Percentiles rank a stretch among this genome's conserved stretches.
Conservation (phyloP, 192 early-diverging fungal species). For the Backusella australiensis region DNA sequence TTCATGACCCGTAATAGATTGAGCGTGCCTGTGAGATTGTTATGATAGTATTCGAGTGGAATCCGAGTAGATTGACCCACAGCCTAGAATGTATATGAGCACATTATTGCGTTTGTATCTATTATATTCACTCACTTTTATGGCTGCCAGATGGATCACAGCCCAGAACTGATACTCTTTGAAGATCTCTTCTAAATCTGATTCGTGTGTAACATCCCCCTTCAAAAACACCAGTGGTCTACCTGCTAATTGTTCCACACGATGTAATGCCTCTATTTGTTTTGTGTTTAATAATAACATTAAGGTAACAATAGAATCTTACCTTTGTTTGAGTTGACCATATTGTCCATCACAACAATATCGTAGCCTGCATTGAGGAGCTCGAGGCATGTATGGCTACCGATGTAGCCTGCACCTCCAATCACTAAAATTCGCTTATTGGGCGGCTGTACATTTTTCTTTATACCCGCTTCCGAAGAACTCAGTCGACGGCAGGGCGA, state of each 20-base stretch:
- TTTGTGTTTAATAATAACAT: background rate
- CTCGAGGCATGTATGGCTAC: constrained; percentile 90
- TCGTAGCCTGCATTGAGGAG: constrained; percentile 72
- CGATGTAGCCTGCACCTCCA: constrained; percentile 89
- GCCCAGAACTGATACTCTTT: constrained; percentile 60
- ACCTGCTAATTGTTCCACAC: constrained; percentile 61
- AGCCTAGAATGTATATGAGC: constrained; percentile 29
- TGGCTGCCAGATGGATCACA: constrained; percentile 87
- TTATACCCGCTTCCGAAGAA: background rate
- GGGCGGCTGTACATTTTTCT: background rate
- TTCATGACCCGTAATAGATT: constrained; percentile 84
- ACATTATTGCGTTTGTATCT: background rate
- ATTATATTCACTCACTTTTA: constrained; percentile 44
- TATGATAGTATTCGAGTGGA: constrained; percentile 90
- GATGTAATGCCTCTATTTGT: constrained; percentile 59
- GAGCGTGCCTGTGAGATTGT: constrained; percentile 90
- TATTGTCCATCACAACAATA: constrained; percentile 90
- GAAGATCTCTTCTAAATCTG: constrained; percentile 70
- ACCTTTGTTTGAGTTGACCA: constrained; percentile 66
- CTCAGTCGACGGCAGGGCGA: background rate
- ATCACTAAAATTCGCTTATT: constrained; percentile 53
- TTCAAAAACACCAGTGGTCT: constrained; percentile 65
- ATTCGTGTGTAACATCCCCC: constrained; percentile 75
- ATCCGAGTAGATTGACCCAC: constrained; percentile 79
- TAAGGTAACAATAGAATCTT: background rate